Evolutionary conservation across 176 grass and related monocot species (phyloP).

Genomic region (Eremochloa ophiuroides): DNA sequence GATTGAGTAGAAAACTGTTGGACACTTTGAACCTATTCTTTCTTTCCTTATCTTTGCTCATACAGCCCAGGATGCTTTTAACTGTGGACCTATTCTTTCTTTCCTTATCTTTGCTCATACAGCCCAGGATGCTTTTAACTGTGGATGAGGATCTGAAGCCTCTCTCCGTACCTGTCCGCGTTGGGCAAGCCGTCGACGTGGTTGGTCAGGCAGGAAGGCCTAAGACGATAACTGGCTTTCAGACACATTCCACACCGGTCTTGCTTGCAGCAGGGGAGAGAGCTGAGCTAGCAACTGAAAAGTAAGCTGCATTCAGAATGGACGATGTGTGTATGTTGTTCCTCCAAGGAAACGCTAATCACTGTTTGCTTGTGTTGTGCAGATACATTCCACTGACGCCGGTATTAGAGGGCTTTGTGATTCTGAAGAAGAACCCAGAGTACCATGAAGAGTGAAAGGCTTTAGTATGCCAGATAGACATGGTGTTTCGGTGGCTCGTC

Average conservation of each 20-base stretch:
- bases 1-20: background rate
- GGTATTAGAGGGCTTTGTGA: constrained; percentile 93
- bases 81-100: background rate
- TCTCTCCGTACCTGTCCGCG: constrained; percentile 78
- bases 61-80: too few relatives aligned
- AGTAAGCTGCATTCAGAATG: constrained; percentile 37
- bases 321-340: too few relatives aligned
- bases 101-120: constrained; percentile 9
- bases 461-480: too few relatives aligned
- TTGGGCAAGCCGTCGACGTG: constrained; percentile 97
- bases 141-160: constrained; percentile 95
- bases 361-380: background rate
- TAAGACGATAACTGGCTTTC: constrained; percentile 95
- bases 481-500: background rate
- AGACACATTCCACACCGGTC: constrained; percentile 94
- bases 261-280: constrained; percentile 93
- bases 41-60: too few relatives aligned
- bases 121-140: constrained; percentile 97
- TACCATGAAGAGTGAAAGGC: constrained; percentile 58
- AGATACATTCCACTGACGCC: constrained; percentile 73
- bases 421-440: constrained; percentile 96
- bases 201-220: constrained; percentile 98
- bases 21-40: too few relatives aligned
- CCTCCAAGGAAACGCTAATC: background rate
- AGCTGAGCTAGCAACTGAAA: constrained; percentile 90